phyloP scores from a whole-genome alignment of 2,329 filamentous ascomycete genomes.

The Macrophomina phaseolina region DNA sequence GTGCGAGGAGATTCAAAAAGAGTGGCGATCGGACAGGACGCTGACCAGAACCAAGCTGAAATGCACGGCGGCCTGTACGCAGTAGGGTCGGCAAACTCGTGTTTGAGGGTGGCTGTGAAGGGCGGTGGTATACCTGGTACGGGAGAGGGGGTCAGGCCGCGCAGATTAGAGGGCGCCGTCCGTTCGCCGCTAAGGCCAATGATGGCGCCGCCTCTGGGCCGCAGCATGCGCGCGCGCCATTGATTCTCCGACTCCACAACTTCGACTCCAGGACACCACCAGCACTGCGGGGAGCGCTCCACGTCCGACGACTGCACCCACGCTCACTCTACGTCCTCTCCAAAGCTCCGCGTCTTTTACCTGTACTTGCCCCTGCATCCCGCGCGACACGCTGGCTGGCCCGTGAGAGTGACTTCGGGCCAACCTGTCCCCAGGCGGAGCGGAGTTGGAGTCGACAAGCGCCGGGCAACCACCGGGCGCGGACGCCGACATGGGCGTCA shows the following conservation, averaged over 20 bases:
- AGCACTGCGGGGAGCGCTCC: slow-evolving; percentile 18
- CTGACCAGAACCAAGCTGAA: slow-evolving; percentile 27
- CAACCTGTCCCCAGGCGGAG: slow-evolving; percentile 18
- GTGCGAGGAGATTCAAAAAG: slow-evolving; percentile 17
- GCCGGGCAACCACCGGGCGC: slow-evolving; percentile 10
- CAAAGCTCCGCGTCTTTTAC: background rate
- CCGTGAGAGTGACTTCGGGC: slow-evolving; percentile 20
- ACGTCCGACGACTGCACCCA: background rate
- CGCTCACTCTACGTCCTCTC: background rate
- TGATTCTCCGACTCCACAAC: slow-evolving; percentile 22
- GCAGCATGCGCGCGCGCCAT: slow-evolving; percentile 15
- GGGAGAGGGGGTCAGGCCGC: slow-evolving; percentile 25
- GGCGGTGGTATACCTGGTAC: slow-evolving; percentile 26
- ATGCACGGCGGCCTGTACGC: slow-evolving; percentile 26
- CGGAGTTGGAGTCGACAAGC: slow-evolving; percentile 17
- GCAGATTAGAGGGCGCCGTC: slow-evolving; percentile 22
- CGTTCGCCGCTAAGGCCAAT: slow-evolving; percentile 16
- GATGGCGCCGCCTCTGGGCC: slow-evolving; percentile 13
- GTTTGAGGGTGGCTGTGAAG: slow-evolving; percentile 25
- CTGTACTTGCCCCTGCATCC: background rate
- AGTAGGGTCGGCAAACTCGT: slow-evolving; percentile 18
- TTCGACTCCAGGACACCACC: background rate
- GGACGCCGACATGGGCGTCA: slow-evolving; percentile 75
- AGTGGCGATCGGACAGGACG: slow-evolving; percentile 26
- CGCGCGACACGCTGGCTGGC: slow-evolving; percentile 18